These are phyloP conservation scores for Geotrichum klebahnii DNA, from an alignment of 1,139 yeast species.

Conservation along the genomic window DNA sequence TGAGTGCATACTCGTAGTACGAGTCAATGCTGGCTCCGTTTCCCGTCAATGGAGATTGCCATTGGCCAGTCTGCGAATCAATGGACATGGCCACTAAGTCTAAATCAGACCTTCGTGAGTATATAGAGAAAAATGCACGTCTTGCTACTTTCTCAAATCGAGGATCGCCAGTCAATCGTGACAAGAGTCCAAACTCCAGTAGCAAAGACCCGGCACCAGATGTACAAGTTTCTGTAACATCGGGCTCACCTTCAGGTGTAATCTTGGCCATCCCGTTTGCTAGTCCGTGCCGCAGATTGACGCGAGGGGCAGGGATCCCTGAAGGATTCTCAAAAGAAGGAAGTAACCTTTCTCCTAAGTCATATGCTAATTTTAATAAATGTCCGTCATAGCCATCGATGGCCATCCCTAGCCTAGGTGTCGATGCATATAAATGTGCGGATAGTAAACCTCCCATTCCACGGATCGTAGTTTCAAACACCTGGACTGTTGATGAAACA, in stretches of 20 bases:
- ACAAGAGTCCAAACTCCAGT: conserved; percentile 70
- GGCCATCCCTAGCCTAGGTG: conserved; percentile 46
- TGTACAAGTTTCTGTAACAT: conserved; percentile 15
- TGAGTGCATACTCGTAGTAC: conserved; percentile 82
- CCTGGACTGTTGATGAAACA: conserved; percentile 70
- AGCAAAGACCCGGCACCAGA: conserved; percentile 53
- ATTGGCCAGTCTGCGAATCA: conserved; percentile 53
- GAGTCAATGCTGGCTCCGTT: conserved; percentile 94
- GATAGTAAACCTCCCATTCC: conserved; percentile 74
- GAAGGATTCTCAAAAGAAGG: conserved; percentile 61
- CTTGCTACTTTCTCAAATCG: conserved; percentile 62
- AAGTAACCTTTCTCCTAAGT: conserved; percentile 62
- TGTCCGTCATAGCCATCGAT: conserved; percentile 60
- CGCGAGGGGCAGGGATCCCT: conserved; percentile 68
- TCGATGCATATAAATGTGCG: conserved; percentile 68
- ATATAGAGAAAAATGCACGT: conserved; percentile 61
- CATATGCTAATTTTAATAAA: conserved; percentile 63
- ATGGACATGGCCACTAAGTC: conserved; percentile 76
- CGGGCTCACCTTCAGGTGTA: conserved; percentile 18
- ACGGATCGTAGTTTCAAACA: conserved; percentile 79
- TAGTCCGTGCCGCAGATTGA: conserved; percentile 58
- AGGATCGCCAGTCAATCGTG: conserved; percentile 67
- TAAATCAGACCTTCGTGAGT: conserved; percentile 61
- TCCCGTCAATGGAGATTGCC: conserved; percentile 62
- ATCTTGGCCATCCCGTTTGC: conserved; percentile 19